Conservation (phyloP, 2,329 filamentous ascomycete species). For the Dactylellina haptotyla region DNA sequence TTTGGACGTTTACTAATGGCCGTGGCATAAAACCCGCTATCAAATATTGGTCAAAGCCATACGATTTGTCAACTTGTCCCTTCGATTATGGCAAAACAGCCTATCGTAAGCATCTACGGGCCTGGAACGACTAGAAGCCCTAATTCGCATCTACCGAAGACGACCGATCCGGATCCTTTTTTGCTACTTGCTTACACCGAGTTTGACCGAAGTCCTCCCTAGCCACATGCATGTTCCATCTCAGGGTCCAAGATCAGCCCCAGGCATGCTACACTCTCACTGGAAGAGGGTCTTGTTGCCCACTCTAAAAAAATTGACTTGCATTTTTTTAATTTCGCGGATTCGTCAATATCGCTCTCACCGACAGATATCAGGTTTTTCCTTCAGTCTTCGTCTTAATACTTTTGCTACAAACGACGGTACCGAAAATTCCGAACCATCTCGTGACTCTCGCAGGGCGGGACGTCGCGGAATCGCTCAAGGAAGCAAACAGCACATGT, state of each 20-base stretch:
- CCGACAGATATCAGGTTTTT: conserved; percentile 32
- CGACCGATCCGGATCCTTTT: conserved; percentile 40
- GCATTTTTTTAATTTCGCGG: too few relatives aligned
- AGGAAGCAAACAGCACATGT: conserved; percentile 8
- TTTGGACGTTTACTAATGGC: conserved; percentile 32
- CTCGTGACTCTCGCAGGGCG: conserved; percentile 21
- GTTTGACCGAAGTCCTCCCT: conserved; percentile 13
- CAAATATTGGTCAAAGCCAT: neutral
- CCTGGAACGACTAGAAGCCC: too few relatives aligned
- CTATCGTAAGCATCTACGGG: too few relatives aligned
- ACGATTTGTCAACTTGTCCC: conserved; percentile 27
- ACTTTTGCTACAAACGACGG: neutral
- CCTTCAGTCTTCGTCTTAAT: neutral
- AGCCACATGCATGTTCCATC: conserved; percentile 23
- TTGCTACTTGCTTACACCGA: conserved; percentile 34
- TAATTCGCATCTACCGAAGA: conserved; percentile 49
- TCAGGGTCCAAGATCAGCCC: conserved; percentile 41
- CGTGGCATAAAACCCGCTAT: conserved; percentile 13
- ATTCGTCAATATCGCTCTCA: conserved; percentile 22
- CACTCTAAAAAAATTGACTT: neutral
- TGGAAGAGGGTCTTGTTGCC: neutral
- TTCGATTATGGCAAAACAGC: too few relatives aligned
- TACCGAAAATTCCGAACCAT: conserved; percentile 27
- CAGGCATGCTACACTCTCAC: neutral
- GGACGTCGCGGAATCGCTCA: conserved; percentile 15